Base-by-base conservation (phyloP, 1,284 basidiomycete genomes). In the Mycena citricolor region DNA sequence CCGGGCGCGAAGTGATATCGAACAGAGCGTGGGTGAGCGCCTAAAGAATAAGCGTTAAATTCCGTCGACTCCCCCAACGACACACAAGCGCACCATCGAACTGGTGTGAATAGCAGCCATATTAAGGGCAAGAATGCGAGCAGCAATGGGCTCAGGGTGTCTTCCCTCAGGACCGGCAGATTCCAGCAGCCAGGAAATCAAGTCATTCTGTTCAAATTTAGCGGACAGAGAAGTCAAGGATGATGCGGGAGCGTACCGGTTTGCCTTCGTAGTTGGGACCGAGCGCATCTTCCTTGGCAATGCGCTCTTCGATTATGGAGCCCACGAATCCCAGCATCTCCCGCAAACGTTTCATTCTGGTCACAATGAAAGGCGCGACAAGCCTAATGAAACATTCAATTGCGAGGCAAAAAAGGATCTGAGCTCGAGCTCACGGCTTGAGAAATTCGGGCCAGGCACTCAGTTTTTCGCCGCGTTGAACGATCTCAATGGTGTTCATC, bases 1-100 rank as follows among this genome's bases (percentile, higher is more conserved):
- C 70, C 4, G 70, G 69, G 31, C 64, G 53, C 1, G 61, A 58
- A 6, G 73, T 69, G 8, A 78, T 60, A 32, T 66, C 61, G 32
- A 61, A 73, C 8, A 79, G 39, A 5, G 61, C 55, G 39, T 64
- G 55, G 2, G 58, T 60, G 21, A 66, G 52, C 10, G 58, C 55
- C 63, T 44, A 23, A 20, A 5, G 20, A 25, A 36, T 13, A 7
- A 14, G 34, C 8, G 20, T 19, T 20, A 36, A 36, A n/a, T 14
- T 8, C 31, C 10, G 12, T 36, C 34, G 8, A 6, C 14, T 28
- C 5, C 17, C 23, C 13, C 11, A 21, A 17, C 25, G 26, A 2
- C 16, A 21, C 14, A 11, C 17, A 11, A 14, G 43, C 54, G 34
- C 28, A 61, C 62, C 49, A 56, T 55, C 20, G 58, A 56, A 5